phyloP scores from a whole-genome alignment of 129 eudicot genomes.

The Flaveria bidentis region DNA sequence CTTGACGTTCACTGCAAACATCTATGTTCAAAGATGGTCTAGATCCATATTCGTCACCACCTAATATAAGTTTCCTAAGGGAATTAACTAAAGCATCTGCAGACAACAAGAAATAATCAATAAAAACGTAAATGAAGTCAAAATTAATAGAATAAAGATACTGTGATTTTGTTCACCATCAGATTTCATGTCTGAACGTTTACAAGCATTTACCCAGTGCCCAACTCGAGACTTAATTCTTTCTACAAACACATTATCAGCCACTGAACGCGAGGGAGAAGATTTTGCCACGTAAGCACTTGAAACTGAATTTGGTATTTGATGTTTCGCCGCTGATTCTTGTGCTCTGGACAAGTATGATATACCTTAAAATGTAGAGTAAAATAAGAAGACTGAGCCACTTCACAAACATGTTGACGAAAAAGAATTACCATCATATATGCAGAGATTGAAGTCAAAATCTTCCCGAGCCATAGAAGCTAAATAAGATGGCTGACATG shows the following conservation, averaged over 20 bases:
- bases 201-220: slow-evolving; percentile 65
- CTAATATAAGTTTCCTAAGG: slow-evolving; percentile 65
- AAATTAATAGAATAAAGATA: neutral
- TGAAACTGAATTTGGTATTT: slow-evolving; percentile 39
- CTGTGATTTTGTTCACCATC: slow-evolving; percentile 50
- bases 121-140: slow-evolving; percentile 1
- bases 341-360: slow-evolving; percentile 94
- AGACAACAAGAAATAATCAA: slow-evolving; percentile 17
- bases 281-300: slow-evolving; percentile 38
- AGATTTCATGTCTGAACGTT: slow-evolving; percentile 41
- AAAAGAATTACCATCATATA: slow-evolving; percentile 60
- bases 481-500: slow-evolving; percentile 90
- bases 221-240: slow-evolving; percentile 70
- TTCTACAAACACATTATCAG: slow-evolving; percentile 68
- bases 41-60: slow-evolving; percentile 68
- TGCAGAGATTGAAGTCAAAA: slow-evolving; percentile 88
- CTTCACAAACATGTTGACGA: slow-evolving; percentile 14
- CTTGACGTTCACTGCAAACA: slow-evolving; percentile 97
- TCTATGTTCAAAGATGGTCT: slow-evolving; percentile 81
- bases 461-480: slow-evolving; percentile 82
- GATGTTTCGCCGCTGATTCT: slow-evolving; percentile 58
- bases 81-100: slow-evolving; percentile 77
- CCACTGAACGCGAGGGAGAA: slow-evolving; percentile 63
- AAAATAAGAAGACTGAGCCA: slow-evolving; percentile 15
- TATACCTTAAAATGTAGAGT: slow-evolving; percentile 57